phyloP scores from a whole-genome alignment of 306 rosid genomes.

The Mimosa bimucronata region DNA sequence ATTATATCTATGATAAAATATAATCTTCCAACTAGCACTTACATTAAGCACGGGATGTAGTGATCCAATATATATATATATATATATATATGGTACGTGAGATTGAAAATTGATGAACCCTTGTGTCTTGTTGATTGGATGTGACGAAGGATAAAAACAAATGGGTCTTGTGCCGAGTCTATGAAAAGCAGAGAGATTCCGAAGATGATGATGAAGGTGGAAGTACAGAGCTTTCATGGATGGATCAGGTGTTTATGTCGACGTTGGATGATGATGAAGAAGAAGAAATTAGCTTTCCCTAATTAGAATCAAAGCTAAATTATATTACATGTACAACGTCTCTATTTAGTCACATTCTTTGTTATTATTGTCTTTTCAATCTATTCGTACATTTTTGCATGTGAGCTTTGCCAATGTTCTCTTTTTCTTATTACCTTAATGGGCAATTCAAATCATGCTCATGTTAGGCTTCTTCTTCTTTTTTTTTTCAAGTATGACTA shows the following conservation, averaged over 20 bases:
- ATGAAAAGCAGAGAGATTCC: constrained; percentile 38
- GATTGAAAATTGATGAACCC: not conserved
- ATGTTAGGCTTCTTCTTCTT: not conserved
- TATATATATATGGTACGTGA: too few relatives aligned
- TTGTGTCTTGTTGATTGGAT: not conserved
- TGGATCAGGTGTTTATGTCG: constrained; percentile 43
- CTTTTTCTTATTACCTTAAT: too few relatives aligned
- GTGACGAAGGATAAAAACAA: constrained; percentile 34
- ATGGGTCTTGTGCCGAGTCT: constrained; percentile 57
- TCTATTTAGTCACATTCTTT: not conserved
- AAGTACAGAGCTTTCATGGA: constrained; percentile 51
- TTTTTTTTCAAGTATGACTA: not conserved
- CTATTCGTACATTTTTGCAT: not conserved
- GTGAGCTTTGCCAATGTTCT: not conserved
- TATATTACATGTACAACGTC: not conserved
- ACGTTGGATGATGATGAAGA: constrained; percentile 40
- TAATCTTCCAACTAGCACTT: too few relatives aligned
- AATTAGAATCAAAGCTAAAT: not conserved
- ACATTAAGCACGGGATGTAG: too few relatives aligned
- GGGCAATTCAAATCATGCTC: too few relatives aligned
- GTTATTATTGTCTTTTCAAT: not conserved
- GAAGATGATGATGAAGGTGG: constrained; percentile 47
- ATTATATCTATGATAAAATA: too few relatives aligned
- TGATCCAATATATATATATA: not conserved
- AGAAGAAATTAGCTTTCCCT: constrained; percentile 40